These are phyloP conservation scores for Sporobolomyces roseus DNA, from an alignment of 768 basidiomycete genomes.

Conservation along the genomic window DNA sequence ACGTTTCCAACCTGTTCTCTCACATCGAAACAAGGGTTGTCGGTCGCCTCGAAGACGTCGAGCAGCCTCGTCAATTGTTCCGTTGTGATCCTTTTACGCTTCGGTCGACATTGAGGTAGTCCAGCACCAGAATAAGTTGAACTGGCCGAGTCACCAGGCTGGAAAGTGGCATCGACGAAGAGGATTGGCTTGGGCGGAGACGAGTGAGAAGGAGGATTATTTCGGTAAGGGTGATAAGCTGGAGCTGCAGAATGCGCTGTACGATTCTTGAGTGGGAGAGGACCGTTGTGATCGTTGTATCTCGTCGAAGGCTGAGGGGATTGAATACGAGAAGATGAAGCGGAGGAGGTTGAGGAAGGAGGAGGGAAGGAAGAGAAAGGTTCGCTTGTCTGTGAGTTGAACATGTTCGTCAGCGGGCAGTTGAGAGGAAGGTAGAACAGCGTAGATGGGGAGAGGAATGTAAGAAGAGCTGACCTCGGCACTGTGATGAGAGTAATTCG, in stretches of 20 bases:
- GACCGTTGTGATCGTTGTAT: no score
- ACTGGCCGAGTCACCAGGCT: neutral
- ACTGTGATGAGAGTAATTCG: no score
- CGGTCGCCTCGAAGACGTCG: slow-evolving; percentile 46
- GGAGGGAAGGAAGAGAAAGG: neutral
- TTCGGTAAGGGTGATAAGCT: no score
- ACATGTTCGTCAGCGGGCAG: neutral
- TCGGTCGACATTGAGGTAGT: slow-evolving; percentile 7
- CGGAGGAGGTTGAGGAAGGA: neutral
- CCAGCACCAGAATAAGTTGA: neutral
- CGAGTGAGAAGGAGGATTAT: neutral
- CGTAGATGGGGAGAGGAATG: no score
- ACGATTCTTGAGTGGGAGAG: no score
- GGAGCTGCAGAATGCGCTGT: no score
- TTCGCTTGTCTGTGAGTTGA: neutral
- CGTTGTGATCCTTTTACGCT: slow-evolving; percentile 50
- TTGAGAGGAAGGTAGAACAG: no score
- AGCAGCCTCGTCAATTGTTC: slow-evolving; percentile 49
- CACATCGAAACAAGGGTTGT: slow-evolving; percentile 24
- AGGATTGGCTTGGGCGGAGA: neutral
- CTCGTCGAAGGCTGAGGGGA: no score
- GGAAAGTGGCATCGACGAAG: slow-evolving; percentile 25
- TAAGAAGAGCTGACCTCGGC: no score
- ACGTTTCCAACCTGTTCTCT: slow-evolving; percentile 20
- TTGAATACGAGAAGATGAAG: no score